A percentile compares a stretch with the other conserved stretches of the same genome.
Evolutionary conservation across 257 asterid genomes (phyloP).

Genomic region (Ilex aquifolium): DNA sequence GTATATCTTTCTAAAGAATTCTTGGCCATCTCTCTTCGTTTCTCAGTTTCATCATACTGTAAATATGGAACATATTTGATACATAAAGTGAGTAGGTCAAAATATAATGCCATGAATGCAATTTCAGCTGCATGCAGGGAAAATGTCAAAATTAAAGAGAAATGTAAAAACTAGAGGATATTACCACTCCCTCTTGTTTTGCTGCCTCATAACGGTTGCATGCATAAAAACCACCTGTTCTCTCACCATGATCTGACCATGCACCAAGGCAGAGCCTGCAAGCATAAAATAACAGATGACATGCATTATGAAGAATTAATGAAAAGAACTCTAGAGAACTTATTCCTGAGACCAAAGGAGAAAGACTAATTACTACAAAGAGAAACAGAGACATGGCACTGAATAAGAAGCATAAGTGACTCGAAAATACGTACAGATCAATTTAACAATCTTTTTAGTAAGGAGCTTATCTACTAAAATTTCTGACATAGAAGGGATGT

Average conservation of each 20-base stretch:
- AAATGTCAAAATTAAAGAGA: neutral
- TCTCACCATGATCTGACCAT: conserved; percentile 96
- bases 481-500: no score
- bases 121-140: neutral
- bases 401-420: neutral
- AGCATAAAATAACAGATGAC: conserved; percentile 25
- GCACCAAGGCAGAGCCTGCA: conserved; percentile 96
- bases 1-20: conserved; percentile 93
- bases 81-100: no score
- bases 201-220: conserved; percentile 97
- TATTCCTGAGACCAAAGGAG: conserved; percentile 5
- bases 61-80: conserved; percentile 17
- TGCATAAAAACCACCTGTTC: conserved; percentile 97
- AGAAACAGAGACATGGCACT: conserved; percentile 1
- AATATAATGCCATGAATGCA: no score
- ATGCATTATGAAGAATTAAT: conserved; percentile 9
- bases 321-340: conserved; percentile 1
- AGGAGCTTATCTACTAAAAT: no score
- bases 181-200: conserved; percentile 91
- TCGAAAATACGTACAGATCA: no score
- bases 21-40: conserved; percentile 97
- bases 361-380: neutral
- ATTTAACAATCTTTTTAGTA: no score
- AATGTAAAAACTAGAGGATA: neutral
- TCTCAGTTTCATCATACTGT: conserved; percentile 87